Evolutionary conservation across 148 eudicot genomes (phyloP), one percentile per base, ranked within the genome.

Genomic region (Vaccinium darrowii): DNA sequence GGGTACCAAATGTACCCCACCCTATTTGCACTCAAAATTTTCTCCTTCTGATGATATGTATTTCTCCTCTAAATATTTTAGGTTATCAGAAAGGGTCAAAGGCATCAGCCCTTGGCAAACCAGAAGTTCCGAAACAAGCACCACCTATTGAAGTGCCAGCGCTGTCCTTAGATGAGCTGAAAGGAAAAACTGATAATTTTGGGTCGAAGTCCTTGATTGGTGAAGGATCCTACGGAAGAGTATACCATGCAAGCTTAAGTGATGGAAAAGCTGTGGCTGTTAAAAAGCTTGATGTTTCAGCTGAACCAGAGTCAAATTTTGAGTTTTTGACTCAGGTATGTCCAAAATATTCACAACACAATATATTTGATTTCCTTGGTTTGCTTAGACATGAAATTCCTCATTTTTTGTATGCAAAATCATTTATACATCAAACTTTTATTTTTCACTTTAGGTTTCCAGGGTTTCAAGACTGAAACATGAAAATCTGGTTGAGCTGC

Each of bases 201-300:
- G 98, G 98, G 72, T 89, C 97, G 39, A 91, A 86, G 87, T 90
- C 97, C 79, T 88, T 94, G 85, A 93, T 95, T 84, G 98, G 98
- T 63, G 98, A 95, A 88, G 98, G 98, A 69, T 95, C 98, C 43
- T 94, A 93, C 87, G 96, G 98, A 39, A 88, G 98, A 82, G 98
- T 96, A 47, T 96, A 93, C 78, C 92, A 88, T 75, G 98, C 94
- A 75, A 82, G 82, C 25, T 87, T 94, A 58, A 89, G 85, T 79
- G 90, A 81, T 89, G 97, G 91, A 27, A 91, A 90, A 33, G 93
- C 90, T 78, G 95, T 92, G 56, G 98, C 98, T 79, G 90, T 96
- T 50, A 96, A 96, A 82, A 96, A 94, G 89, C 89, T 94, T 83
- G 98, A 96, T 85, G 93, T 89, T 25, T 83, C 93, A 51, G 79